These are phyloP conservation scores for Ruellia speciosa DNA, from an alignment of 305 asterid species.

Conservation along the genomic window DNA sequence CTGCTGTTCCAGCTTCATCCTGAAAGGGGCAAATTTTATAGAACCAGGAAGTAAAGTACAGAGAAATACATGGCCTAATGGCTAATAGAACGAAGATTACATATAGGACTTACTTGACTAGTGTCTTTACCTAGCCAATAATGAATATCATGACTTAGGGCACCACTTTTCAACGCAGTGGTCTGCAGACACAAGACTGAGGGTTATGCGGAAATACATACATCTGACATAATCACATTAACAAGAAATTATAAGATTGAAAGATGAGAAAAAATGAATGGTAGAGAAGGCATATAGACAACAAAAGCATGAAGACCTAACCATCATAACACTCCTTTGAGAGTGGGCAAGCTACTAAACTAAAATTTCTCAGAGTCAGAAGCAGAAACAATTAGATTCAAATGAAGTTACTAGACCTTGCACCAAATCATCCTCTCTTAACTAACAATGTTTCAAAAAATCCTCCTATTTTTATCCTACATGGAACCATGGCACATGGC, in stretches of 20 bases:
- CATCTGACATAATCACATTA: conserved; percentile 15
- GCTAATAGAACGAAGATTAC: not conserved
- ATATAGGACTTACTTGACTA: conserved; percentile 45
- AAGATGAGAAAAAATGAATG: not conserved
- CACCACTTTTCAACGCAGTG: conserved; percentile 53
- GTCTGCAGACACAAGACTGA: conserved; percentile 49
- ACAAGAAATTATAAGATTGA: conserved; percentile 5
- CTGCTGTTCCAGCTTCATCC: conserved; percentile 62
- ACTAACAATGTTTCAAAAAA: too few relatives aligned
- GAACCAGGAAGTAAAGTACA: conserved; percentile 18
- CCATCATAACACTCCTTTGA: too few relatives aligned
- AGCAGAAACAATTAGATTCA: too few relatives aligned
- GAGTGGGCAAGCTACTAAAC: too few relatives aligned
- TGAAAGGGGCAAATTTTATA: conserved; percentile 18
- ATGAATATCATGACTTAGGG: conserved; percentile 72
- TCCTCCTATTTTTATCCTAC: too few relatives aligned
- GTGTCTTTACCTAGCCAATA: conserved; percentile 82
- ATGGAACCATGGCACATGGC: too few relatives aligned
- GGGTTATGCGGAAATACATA: conserved; percentile 22
- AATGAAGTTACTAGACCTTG: too few relatives aligned
- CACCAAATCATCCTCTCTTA: too few relatives aligned
- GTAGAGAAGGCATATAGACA: not conserved
- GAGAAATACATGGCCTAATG: conserved; percentile 2
- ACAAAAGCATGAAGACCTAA: too few relatives aligned
- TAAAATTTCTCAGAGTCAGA: too few relatives aligned